Base-by-base conservation (phyloP, 192 early-diverging fungal species). In the Polychytrium aggregatum region DNA sequence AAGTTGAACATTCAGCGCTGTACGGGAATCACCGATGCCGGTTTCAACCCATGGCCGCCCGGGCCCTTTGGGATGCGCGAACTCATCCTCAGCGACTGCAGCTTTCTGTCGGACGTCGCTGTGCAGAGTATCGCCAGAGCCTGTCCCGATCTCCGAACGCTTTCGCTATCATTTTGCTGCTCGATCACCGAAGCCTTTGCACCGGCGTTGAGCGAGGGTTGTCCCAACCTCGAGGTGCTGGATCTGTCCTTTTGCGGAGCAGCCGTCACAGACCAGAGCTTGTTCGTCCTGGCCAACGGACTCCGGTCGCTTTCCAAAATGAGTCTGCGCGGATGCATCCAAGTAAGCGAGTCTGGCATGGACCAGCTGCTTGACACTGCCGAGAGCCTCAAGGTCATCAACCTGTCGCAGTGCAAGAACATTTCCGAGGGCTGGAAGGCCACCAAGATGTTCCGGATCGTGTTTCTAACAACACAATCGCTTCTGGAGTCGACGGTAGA, bases 141-240 rank as follows among this genome's bases (percentile, higher is more conserved):
- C 13, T 79, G 82, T 54, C 78, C 79, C 17, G 50, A 60, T 1
- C 59, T 88, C 1, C 37, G 68, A 41, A 40, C 51, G 14, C 57
- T 85, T 3, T 76, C 69, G 7, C 71, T 88, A 14, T 80, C 76
- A 21, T 88, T 88, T 53, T 88, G 85, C 51, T 88, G 84, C 60
- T 73, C 84, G 0, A 46, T 88, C 13, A 84, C 82, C 0, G 84
- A 87, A 46, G 40, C 52, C 13, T 69, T 70, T 2, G 54, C 74
- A 17, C 57, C 57, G 4, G 47, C 58, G 0, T 18, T 87, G 8
- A 31, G 54, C 0, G 48, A 45, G 13, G 57, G 53, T 2, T 75
- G 81, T 34, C 37, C 44, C 10, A 31, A 59, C 6, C 50, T 87
- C 1, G 54, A 65, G 10, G 57, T 71, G 21, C 52, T 87, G 43